Percentiles rank a stretch among this genome's conserved stretches.
Evolutionary conservation across 768 basidiomycete species (phyloP).

Genomic region (Pleurotus citrinopileatus): DNA sequence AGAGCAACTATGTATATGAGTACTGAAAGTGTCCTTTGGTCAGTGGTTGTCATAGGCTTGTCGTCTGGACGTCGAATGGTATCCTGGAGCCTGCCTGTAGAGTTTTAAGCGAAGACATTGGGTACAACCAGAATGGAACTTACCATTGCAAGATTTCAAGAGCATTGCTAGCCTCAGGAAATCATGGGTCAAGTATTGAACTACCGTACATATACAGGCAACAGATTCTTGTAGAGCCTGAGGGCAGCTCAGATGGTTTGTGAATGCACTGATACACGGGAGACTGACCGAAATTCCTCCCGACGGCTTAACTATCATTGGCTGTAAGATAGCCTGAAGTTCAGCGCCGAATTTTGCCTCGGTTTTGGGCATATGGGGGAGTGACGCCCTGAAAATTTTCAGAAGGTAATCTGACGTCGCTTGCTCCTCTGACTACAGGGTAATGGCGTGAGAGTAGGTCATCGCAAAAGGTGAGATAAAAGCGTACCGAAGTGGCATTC

Average conservation of each 20-base stretch:
- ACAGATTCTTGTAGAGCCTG: slow-evolving; percentile 90
- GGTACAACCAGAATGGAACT: slow-evolving; percentile 17
- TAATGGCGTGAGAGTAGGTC: slow-evolving; percentile 2
- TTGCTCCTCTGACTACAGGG: slow-evolving; percentile 83
- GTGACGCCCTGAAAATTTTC: slow-evolving; percentile 80
- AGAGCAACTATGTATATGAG: slow-evolving; percentile 84
- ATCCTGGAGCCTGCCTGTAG: slow-evolving; percentile 60
- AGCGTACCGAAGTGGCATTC: slow-evolving; percentile 68
- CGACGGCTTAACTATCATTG: slow-evolving; percentile 89
- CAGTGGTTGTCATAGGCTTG: slow-evolving; percentile 41
- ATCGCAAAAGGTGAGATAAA: background rate
- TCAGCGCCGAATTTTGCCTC: slow-evolving; percentile 86
- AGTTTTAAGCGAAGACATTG: background rate
- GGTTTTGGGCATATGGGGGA: slow-evolving; percentile 89
- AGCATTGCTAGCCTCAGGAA: slow-evolving; percentile 74
- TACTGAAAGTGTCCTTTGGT: slow-evolving; percentile 57
- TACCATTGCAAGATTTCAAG: slow-evolving; percentile 84
- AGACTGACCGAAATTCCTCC: slow-evolving; percentile 61
- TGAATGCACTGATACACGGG: background rate
- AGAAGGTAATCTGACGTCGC: slow-evolving; percentile 82
- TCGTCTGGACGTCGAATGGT: slow-evolving; percentile 41
- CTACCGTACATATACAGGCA: slow-evolving; percentile 86
- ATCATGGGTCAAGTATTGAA: slow-evolving; percentile 85
- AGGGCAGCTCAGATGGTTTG: background rate
- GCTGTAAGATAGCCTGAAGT: slow-evolving; percentile 75